Evolutionary conservation across 768 basidiomycete genomes (phyloP).

Genomic region (Suillus subalutaceus): DNA sequence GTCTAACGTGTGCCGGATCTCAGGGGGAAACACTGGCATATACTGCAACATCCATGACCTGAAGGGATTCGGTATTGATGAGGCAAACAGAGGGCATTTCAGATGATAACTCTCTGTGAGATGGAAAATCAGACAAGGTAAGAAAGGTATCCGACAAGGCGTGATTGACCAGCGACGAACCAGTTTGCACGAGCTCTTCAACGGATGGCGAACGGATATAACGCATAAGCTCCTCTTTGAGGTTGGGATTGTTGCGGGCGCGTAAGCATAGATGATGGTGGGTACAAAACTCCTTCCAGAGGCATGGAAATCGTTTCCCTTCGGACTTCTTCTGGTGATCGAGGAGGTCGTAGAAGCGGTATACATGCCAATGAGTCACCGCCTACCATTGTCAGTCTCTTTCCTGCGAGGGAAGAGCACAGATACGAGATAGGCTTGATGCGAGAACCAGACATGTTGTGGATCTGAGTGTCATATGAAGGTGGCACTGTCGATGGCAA

Average conservation of each 20-base stretch:
- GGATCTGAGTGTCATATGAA: background rate
- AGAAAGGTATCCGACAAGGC: conserved; percentile 48
- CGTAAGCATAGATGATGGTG: no score
- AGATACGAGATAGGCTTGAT: conserved; percentile 8
- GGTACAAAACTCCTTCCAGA: conserved; percentile 49
- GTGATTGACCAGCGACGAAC: conserved; percentile 49
- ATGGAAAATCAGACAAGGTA: conserved; percentile 35
- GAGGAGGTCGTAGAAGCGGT: conserved; percentile 26
- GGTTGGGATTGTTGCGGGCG: no score
- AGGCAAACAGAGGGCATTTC: background rate
- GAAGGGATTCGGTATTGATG: conserved; percentile 17
- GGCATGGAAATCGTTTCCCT: conserved; percentile 35
- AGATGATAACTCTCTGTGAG: conserved; percentile 14
- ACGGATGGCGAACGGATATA: conserved; percentile 39
- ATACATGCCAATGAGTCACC: background rate
- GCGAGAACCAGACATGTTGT: background rate
- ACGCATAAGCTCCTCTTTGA: no score
- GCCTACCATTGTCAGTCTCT: conserved; percentile 32
- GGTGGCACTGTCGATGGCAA: background rate
- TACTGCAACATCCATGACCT: conserved; percentile 48
- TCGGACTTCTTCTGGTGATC: conserved; percentile 24
- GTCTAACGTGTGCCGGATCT: conserved; percentile 38
- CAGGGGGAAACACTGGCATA: conserved; percentile 49
- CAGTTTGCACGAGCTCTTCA: conserved; percentile 39
- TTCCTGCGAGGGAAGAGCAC: conserved; percentile 28